A percentile compares a stretch with the other conserved stretches of the same genome.
These are phyloP conservation scores for Trypanosoma brucei DNA, from an alignment of 208 protist genomes.

Conservation along the genomic window DNA sequence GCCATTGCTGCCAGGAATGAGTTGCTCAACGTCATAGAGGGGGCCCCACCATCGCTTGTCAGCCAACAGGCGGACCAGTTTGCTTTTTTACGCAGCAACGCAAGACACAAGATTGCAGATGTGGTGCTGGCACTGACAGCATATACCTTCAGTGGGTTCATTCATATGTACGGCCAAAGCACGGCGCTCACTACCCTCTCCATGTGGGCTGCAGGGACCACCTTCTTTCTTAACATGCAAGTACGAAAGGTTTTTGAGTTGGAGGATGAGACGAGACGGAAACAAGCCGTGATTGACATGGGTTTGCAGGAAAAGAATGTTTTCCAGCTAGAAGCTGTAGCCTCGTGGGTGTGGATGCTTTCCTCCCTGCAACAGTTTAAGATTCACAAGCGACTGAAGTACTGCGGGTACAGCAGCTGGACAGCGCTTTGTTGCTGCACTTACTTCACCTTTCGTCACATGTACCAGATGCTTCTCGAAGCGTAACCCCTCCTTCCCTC, in stretches of 20 bases:
- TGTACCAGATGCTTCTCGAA: constrained; percentile 44
- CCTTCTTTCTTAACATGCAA: constrained; percentile 58
- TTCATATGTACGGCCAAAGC: constrained; percentile 72
- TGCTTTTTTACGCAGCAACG: constrained; percentile 46
- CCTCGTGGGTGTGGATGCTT: constrained; percentile 81
- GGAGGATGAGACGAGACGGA: constrained; percentile 19
- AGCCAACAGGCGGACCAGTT: constrained; percentile 15
- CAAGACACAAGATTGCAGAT: constrained; percentile 54
- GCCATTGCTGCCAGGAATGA: constrained; percentile 15
- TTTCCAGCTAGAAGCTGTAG: constrained; percentile 57
- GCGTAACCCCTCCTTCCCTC: constrained; percentile 11
- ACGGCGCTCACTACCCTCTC: constrained; percentile 61
- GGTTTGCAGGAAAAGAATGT: constrained; percentile 30
- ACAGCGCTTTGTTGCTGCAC: constrained; percentile 43
- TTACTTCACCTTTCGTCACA: constrained; percentile 67
- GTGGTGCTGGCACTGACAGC: constrained; percentile 34
- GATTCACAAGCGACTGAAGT: constrained; percentile 61
- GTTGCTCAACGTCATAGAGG: constrained; percentile 46
- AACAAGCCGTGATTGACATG: constrained; percentile 8
- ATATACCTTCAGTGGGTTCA: constrained; percentile 64
- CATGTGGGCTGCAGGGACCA: constrained; percentile 73
- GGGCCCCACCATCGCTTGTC: constrained; percentile 29
- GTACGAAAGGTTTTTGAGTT: constrained; percentile 43
- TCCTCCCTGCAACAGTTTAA: constrained; percentile 77
- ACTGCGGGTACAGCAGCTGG: constrained; percentile 83